Conservation (phyloP, 495 filamentous ascomycete genomes). For the Penicillium pulvis region DNA sequence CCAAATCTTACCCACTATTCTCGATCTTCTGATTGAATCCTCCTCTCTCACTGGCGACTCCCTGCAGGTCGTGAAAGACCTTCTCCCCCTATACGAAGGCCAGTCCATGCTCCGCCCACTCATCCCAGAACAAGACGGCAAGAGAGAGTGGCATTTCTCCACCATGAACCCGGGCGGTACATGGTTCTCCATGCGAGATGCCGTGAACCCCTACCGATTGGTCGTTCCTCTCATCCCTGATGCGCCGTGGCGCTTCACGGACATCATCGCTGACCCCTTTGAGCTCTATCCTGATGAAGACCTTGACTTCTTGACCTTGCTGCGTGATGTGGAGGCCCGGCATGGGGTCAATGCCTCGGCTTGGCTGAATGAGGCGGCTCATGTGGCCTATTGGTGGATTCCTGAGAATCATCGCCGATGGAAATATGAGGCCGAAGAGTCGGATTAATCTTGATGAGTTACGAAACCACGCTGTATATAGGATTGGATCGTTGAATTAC, state of each 20-base stretch:
- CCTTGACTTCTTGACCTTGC: conserved; percentile 24
- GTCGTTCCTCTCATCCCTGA: conserved; percentile 39
- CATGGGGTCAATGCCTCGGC: conserved; percentile 30
- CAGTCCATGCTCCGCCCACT: conserved; percentile 39
- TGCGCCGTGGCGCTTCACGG: conserved; percentile 37
- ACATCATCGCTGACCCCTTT: conserved; percentile 32
- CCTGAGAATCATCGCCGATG: conserved; percentile 29
- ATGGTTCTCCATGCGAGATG: conserved; percentile 36
- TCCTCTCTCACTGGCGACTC: conserved; percentile 30
- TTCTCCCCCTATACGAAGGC: conserved; percentile 43
- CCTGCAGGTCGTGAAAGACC: conserved; percentile 27
- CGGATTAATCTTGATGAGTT: background rate
- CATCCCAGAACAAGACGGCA: conserved; percentile 18
- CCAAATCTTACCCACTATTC: conserved; percentile 44
- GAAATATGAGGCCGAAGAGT: conserved; percentile 15
- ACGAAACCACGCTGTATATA: too few species aligned
- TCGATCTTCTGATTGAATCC: conserved; percentile 42
- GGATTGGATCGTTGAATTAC: too few species aligned
- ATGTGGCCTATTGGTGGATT: conserved; percentile 39
- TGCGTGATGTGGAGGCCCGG: conserved; percentile 23
- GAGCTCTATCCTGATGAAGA: conserved; percentile 24
- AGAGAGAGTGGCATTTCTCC: conserved; percentile 42
- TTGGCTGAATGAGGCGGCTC: conserved; percentile 41
- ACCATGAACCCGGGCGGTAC: conserved; percentile 46
- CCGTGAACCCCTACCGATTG: conserved; percentile 35